Base-by-base conservation (phyloP, 306 rosid species). In the Prosopis cineraria region DNA sequence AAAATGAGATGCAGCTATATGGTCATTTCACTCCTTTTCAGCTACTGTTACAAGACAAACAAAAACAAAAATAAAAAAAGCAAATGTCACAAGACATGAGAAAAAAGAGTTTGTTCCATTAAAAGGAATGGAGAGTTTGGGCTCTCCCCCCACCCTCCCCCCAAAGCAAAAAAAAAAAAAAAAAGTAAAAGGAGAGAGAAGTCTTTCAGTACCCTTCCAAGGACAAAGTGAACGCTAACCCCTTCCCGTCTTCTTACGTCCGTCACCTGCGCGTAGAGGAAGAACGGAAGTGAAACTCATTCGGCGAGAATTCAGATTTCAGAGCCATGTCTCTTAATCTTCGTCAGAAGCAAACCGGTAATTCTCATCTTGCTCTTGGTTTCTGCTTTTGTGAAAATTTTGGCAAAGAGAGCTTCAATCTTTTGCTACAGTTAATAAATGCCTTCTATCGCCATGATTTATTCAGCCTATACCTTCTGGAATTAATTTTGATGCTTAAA, bases 261-360 rank as follows among this genome's bases (percentile, higher is more conserved):
- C 69, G 19, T 24, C 47, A n/a, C 47, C 70, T 9, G 45, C 29
- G 30, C 34, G 25, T n/a, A 20, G 48, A 39, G 47, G 72, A 40
- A 22, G 33, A 39, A 67, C 12, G 4, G n/a, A 40, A 40, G 74
- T 9, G 8, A 17, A 45, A 29, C 74, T 30, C 43, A 17, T 44
- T 4, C 41, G 14, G 16, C n/a, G 33, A 34, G 65, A 52, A 52
- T 36, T 52, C 34, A 44, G 20, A 64, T 36, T 80, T 77, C 59
- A 19, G 27, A 16, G 83, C 67, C 16, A 88, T 90, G 96, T 74
- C 87, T 66, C 87, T 90, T 71, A 90, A 87, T 85, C 93, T 90
- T 68, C 96, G 91, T 70, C 90, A 83, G 20, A 81, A 84, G 73
- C 93, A 90, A 78, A 87, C 90, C 29, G 91, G 95, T 90, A 72